A percentile compares a stretch with the other conserved stretches of the same genome.
phyloP scores from a whole-genome alignment of 2,329 filamentous ascomycete genomes.

The Cercospora sojina region DNA sequence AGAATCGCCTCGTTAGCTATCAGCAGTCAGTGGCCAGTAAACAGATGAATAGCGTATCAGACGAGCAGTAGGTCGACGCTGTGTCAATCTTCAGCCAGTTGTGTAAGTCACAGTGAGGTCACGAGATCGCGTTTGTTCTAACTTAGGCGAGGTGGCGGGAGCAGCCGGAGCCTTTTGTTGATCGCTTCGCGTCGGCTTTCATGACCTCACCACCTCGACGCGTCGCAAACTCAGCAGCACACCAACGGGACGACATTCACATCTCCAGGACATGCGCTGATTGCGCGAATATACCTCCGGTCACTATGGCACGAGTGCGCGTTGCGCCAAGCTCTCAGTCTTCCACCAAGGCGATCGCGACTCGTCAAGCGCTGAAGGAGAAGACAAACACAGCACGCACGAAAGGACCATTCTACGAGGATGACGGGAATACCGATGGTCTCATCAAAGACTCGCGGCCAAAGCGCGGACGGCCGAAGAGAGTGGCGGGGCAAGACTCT shows the following conservation, averaged over 20 bases:
- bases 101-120: not conserved
- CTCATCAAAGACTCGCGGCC: slow-evolving; percentile 32
- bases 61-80: not conserved
- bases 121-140: not conserved
- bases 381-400: slow-evolving; percentile 34
- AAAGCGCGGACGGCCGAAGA: slow-evolving; percentile 27
- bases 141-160: not conserved
- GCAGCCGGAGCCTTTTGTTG: slow-evolving; percentile 11
- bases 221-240: slow-evolving; percentile 1
- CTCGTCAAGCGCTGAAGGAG: slow-evolving; percentile 33
- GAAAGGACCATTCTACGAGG: slow-evolving; percentile 26
- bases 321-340: slow-evolving; percentile 27
- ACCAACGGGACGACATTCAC: not conserved
- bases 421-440: slow-evolving; percentile 31
- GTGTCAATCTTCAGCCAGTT: not conserved
- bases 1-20: not conserved
- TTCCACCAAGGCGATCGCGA: slow-evolving; percentile 16
- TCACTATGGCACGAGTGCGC: slow-evolving; percentile 33
- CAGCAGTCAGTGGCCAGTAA: not conserved
- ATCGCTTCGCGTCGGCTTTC: slow-evolving; percentile 12
- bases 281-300: not conserved
- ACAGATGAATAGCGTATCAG: not conserved
- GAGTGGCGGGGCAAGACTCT: slow-evolving; percentile 18
- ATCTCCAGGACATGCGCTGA: slow-evolving; percentile 11
- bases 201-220: slow-evolving; percentile 14